Base-by-base conservation (phyloP, 2,329 filamentous ascomycete species). In the Curvularia sp. region DNA sequence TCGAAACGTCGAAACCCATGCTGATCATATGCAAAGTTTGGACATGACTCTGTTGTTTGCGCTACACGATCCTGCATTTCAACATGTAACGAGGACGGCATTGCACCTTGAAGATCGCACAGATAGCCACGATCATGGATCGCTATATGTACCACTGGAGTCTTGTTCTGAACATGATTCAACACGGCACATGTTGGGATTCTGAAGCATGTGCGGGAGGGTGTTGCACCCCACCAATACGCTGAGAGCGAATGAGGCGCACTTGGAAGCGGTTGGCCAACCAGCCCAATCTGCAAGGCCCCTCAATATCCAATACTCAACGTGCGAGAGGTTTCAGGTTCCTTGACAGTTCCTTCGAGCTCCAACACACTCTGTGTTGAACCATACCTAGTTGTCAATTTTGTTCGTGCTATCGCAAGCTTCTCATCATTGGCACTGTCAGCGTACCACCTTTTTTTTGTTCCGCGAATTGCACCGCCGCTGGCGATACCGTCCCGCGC, bases 131-230 rank as follows among this genome's bases (percentile, higher is more conserved):
- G 59, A 57, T 57, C 57, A 53, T 55, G 45, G 42, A 53, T 59
- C 59, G 59, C 60, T 63, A 65, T 59, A 65, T 58, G 5, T 48
- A 41, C 49, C 23, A 28, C 39, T 60, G 46, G 23, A 25, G 49
- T 43, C 60, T 45, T 41, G 53, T 61, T 59, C 61, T 54, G 47
- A 55, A 38, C 23, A 41, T 34, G 49, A 50, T 53, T 42, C n/a
- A 56, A 56, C 27, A 46, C 10, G 50, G 56, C 46, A 57, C 48
- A 53, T 63, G 55, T 51, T 36, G 49, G 32, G 25, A 18, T 46
- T 46, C 45, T 51, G 34, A 39, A 27, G 39, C 45, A 50, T 30
- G 46, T 49, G 45, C 41, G 18, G 27, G 42, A 32, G 25, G 8
- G 34, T 36, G 19, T 28, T 38, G 38, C 21, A 50, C 34, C 6